These are phyloP conservation scores for Clonostachys rosea DNA, from an alignment of 2,329 filamentous ascomycete species.

Conservation along the genomic window DNA sequence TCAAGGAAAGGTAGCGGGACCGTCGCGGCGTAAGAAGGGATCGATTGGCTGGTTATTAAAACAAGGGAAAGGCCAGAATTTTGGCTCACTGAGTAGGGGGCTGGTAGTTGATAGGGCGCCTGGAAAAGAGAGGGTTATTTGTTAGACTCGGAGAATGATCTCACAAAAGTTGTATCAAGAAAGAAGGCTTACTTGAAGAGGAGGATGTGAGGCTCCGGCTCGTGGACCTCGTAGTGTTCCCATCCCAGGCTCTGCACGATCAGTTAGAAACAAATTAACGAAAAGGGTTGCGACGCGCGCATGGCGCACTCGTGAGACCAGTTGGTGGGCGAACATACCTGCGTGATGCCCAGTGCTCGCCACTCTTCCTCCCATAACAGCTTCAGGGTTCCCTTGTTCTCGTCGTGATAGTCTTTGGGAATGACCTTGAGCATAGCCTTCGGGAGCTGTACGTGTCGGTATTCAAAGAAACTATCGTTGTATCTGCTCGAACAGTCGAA, in stretches of 20 bases:
- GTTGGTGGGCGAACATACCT: conserved; percentile 50
- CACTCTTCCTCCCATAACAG: conserved; percentile 98
- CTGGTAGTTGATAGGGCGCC: conserved; percentile 82
- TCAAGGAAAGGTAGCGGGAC: too few species aligned
- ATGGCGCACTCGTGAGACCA: not conserved
- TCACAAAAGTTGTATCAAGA: not conserved
- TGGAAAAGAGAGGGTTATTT: conserved; percentile 24
- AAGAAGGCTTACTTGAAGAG: conserved; percentile 81
- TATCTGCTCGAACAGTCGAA: conserved; percentile 55
- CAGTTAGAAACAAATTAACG: not conserved
- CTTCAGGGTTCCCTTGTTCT: conserved; percentile 86
- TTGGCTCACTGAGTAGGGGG: conserved; percentile 46
- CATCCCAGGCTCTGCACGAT: conserved; percentile 80
- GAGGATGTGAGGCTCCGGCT: conserved; percentile 96
- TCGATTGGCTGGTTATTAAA: too few species aligned
- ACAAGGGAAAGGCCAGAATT: too few species aligned
- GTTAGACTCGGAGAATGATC: not conserved
- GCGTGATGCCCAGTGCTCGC: conserved; percentile 94
- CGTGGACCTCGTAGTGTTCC: conserved; percentile 99
- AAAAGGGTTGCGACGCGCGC: not conserved
- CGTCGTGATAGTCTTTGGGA: conserved; percentile 86
- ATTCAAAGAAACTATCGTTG: conserved; percentile 88
- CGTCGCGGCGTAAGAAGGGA: too few species aligned
- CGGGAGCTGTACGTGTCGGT: conserved; percentile 94
- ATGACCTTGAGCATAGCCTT: conserved; percentile 98